A percentile compares a stretch with the other conserved stretches of the same genome.
Evolutionary conservation across 257 asterid species (phyloP).

Genomic region (Nicotiana tabacum): DNA sequence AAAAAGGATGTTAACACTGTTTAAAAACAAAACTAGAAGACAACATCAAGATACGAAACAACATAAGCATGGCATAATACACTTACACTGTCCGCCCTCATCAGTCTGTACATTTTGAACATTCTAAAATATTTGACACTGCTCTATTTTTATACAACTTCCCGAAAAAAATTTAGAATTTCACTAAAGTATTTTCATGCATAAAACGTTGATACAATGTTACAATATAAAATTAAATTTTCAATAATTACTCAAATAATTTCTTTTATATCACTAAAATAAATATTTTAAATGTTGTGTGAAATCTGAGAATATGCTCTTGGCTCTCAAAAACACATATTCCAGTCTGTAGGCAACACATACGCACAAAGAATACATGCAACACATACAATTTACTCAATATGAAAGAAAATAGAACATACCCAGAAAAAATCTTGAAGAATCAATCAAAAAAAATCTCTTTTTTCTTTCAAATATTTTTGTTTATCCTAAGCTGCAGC

Average conservation of each 20-base stretch:
- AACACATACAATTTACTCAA: background rate
- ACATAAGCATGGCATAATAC: slow-evolving; percentile 20
- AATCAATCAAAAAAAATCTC: background rate
- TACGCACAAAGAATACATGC: background rate
- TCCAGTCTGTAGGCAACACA: background rate
- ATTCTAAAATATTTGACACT: background rate
- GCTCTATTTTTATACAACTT: background rate
- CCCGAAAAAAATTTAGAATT: background rate
- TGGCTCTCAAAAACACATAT: background rate
- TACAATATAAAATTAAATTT: background rate
- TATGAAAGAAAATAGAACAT: background rate
- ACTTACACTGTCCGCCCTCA: background rate
- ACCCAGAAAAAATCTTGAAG: background rate
- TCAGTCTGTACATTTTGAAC: background rate
- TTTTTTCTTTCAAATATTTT: background rate
- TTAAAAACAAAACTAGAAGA: background rate
- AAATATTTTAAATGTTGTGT: background rate
- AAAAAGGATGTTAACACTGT: background rate
- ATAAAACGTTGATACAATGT: background rate
- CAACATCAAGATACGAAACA: slow-evolving; percentile 10
- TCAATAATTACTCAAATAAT: background rate
- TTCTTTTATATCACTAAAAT: background rate
- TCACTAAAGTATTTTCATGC: background rate
- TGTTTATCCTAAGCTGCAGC: background rate
- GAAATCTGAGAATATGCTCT: background rate